A percentile compares a stretch with the other conserved stretches of the same genome.
phyloP scores from a whole-genome alignment of 2,329 filamentous ascomycete species.

The Drechmeria coniospora region DNA sequence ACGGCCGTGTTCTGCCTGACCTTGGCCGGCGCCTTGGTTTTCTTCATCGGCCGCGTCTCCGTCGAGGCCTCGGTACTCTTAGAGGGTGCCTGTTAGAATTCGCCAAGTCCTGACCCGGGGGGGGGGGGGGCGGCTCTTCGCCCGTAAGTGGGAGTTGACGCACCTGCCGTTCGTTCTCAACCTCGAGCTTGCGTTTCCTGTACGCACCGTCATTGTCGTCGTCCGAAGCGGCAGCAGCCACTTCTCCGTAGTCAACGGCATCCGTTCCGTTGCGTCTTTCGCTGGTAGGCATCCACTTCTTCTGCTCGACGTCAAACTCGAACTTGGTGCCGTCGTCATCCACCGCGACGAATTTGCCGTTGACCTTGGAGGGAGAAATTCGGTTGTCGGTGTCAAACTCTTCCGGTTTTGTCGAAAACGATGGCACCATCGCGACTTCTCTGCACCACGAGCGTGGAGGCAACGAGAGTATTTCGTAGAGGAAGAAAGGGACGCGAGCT shows the following conservation, averaged over 20 bases:
- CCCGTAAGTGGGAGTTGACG: constrained; percentile 8
- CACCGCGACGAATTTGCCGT: constrained; percentile 71
- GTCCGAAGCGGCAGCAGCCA: constrained; percentile 11
- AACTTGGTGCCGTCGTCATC: constrained; percentile 74
- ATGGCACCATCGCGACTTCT: constrained; percentile 14
- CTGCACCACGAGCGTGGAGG: not conserved
- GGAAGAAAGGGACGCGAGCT: too few relatives aligned
- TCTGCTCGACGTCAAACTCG: constrained; percentile 57
- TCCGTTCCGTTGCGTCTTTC: constrained; percentile 29
- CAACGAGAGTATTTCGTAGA: too few relatives aligned
- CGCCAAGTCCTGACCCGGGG: constrained; percentile 1
- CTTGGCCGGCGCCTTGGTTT: constrained; percentile 30
- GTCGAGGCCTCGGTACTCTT: constrained; percentile 18
- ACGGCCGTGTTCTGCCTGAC: constrained; percentile 70
- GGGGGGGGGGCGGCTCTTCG: not conserved
- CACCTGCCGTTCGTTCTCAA: constrained; percentile 25
- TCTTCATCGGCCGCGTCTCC: constrained; percentile 25
- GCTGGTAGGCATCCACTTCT: constrained; percentile 60
- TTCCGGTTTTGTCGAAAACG: constrained; percentile 44
- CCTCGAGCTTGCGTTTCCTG: constrained; percentile 28
- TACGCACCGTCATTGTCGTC: constrained; percentile 7
- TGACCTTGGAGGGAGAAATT: constrained; percentile 73
- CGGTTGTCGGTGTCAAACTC: constrained; percentile 66
- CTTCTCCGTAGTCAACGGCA: constrained; percentile 16
- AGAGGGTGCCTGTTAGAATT: not conserved